Percentiles rank a stretch among this genome's conserved stretches.
These are phyloP conservation scores for Pleurotus pulmonarius DNA, from an alignment of 768 basidiomycete genomes.

Conservation along the genomic window DNA sequence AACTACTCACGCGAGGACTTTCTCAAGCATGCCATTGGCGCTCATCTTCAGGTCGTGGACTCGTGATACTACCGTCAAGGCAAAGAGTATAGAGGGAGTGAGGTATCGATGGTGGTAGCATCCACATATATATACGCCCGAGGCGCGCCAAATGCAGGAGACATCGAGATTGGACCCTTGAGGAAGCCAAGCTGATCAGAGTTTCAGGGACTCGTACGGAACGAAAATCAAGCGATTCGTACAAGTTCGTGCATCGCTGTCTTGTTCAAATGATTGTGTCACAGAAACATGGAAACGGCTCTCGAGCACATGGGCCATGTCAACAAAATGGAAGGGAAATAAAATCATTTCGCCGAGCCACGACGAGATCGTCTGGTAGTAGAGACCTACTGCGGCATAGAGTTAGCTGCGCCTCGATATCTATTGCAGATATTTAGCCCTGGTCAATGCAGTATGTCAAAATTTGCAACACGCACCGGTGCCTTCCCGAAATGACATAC, in stretches of 20 bases:
- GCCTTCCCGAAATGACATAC: background rate
- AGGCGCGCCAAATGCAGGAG: background rate
- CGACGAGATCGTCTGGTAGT: no score
- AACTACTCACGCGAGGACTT: slow-evolving; percentile 5
- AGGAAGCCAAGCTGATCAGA: slow-evolving; percentile 1
- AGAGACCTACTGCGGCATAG: no score
- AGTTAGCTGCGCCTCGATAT: no score
- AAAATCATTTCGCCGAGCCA: no score
- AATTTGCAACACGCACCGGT: background rate
- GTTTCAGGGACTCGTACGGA: slow-evolving; percentile 1
- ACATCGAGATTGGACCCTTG: slow-evolving; percentile 6
- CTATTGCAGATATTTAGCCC: background rate
- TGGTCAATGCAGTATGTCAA: slow-evolving; percentile 3
- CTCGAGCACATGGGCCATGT: slow-evolving; percentile 4
- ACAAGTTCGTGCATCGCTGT: background rate
- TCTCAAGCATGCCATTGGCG: slow-evolving; percentile 1
- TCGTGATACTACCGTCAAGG: slow-evolving; percentile 6
- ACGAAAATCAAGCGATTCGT: slow-evolving; percentile 3
- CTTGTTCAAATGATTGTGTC: slow-evolving; percentile 6
- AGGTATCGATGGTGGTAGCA: background rate
- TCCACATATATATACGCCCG: background rate
- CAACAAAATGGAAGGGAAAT: background rate
- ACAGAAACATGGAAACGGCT: slow-evolving; percentile 1
- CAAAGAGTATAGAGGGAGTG: background rate
- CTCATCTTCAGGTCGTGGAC: background rate